These are phyloP conservation scores for Chaetomiaceae sp. DNA, from an alignment of 2,329 filamentous ascomycete genomes.

Conservation along the genomic window DNA sequence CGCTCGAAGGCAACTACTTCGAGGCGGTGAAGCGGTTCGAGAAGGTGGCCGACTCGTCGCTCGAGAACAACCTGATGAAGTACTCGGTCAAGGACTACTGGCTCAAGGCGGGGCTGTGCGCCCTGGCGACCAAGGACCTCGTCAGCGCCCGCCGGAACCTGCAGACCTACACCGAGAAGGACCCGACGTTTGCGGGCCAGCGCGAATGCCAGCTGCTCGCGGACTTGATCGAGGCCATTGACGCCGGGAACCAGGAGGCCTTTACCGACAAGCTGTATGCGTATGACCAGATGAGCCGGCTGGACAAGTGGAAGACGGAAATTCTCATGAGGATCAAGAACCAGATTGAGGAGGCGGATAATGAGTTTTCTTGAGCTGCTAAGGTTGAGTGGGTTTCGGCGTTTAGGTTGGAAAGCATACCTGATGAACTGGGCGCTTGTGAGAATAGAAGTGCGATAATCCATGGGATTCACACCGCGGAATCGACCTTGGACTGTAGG, in stretches of 20 bases:
- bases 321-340: constrained; percentile 79
- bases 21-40: constrained; percentile 80
- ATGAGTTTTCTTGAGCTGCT: constrained; percentile 34
- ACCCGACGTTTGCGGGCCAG: constrained; percentile 70
- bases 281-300: constrained; percentile 85
- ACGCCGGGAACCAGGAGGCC: constrained; percentile 72
- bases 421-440: background rate
- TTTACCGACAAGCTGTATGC: constrained; percentile 85
- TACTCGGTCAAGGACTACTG: constrained; percentile 96
- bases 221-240: constrained; percentile 71
- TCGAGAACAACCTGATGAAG: constrained; percentile 88
- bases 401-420: constrained; percentile 15
- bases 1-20: constrained; percentile 77
- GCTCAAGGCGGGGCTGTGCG: constrained; percentile 88
- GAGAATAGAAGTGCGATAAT: background rate
- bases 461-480: too few species aligned
- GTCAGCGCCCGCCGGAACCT: constrained; percentile 76
- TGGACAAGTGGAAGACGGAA: constrained; percentile 97
- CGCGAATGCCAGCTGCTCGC: constrained; percentile 77
- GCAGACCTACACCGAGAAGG: constrained; percentile 75
- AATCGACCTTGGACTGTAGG: too few species aligned
- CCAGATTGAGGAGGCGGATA: constrained; percentile 59
- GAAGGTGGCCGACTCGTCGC: constrained; percentile 69
- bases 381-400: constrained; percentile 7
- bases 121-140: constrained; percentile 68